These are phyloP conservation scores for Vaccinium myrtillus DNA, from an alignment of 148 eudicot genomes.

Conservation along the genomic window DNA sequence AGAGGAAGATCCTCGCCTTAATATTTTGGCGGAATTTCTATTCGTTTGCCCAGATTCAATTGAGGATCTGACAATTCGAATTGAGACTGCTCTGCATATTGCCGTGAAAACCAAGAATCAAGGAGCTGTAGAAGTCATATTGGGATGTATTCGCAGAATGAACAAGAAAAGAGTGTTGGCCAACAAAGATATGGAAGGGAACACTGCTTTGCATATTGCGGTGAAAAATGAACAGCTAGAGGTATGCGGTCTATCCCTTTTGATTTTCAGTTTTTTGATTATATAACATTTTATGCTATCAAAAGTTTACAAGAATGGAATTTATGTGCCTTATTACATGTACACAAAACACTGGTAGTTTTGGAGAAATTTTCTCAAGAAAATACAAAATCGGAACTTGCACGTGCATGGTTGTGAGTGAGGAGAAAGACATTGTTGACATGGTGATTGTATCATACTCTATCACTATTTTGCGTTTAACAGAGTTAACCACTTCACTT, in stretches of 20 bases:
- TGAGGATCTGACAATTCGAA: not conserved
- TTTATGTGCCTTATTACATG: too few relatives aligned
- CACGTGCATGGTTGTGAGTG: not conserved
- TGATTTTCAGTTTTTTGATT: too few relatives aligned
- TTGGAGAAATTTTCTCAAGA: not conserved
- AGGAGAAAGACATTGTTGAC: not conserved
- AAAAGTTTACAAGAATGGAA: too few relatives aligned
- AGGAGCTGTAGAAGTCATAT: not conserved
- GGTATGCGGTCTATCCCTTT: too few relatives aligned
- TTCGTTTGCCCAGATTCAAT: not conserved
- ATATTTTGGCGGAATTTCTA: not conserved
- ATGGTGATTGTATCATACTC: not conserved
- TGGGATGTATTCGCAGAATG: not conserved
- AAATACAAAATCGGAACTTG: too few relatives aligned
- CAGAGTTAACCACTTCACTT: too few relatives aligned
- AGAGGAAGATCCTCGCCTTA: not conserved
- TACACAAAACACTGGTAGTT: too few relatives aligned
- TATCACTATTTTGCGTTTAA: too few relatives aligned
- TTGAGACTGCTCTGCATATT: not conserved
- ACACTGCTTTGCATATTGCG: not conserved
- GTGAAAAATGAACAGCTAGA: too few relatives aligned
- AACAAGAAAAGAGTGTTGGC: not conserved
- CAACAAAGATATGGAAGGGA: not conserved
- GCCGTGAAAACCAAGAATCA: not conserved
- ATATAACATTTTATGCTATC: too few relatives aligned